Base-by-base conservation (phyloP, 352 stramenopile species). In the Halophytophthora polymorphica region DNA sequence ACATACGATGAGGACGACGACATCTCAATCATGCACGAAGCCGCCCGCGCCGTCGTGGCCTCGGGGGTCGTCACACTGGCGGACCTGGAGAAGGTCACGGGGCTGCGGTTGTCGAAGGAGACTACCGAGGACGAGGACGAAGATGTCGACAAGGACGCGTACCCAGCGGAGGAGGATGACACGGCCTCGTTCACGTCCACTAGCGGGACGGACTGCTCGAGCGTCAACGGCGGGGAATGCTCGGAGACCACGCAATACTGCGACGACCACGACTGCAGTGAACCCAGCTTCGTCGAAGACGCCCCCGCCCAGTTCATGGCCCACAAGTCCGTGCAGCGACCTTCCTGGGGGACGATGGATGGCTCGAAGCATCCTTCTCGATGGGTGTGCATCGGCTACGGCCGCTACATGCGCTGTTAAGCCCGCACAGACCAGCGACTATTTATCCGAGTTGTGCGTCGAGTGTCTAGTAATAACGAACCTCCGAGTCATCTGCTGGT, bases 361-460 rank as follows among this genome's bases (percentile, higher is more conserved):
- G 29, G 12, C 14, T 46, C 39, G 10, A 52, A 11, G n/a, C 62
- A 62, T 11, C 18, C 38, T 12, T 14, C 35, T 2, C 59, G 48
- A 22, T 70, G 61, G 61, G 31, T 70, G n/a, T 64, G 56, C 15
- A 36, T 70, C 33, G 61, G 61, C 47, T 63, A 70, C 47, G 56
- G 61, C 6, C 61, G 61, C 52, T 70, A 70, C 37, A 36, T 57
- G 8, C 66, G 25, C 19, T 47, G 35, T 34, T 56, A 18, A 58
- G 18, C 7, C 22, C 3, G 17, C 14, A 11, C 5, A 25, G 23
- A 18, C 42, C 34, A 35, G 25, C 36, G 17, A 13, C 49, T 17
- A 4, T 6, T 62, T 51, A 66, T 62, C 50, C 61, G 53, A 61
- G 40, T 45, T n/a, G 19, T 33, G 11, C 21, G 23, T 58, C 17